Evolutionary conservation across 345 rosid genomes (phyloP), one percentile per base, ranked within the genome.

Genomic region (Physaria fendleri): DNA sequence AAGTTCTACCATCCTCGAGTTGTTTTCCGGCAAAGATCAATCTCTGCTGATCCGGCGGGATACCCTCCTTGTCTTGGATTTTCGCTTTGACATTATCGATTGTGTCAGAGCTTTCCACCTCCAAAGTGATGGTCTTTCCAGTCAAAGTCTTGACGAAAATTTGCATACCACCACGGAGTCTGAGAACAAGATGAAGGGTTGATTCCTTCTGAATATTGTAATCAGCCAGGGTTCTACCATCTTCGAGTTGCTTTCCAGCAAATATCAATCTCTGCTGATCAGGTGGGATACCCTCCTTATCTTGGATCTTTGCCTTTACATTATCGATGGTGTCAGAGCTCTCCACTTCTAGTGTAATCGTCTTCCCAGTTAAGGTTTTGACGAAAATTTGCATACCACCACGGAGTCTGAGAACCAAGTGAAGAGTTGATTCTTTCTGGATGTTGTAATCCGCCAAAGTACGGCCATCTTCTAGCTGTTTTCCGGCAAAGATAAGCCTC

Each of bases 1-100:
- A 29, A 2, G 78, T 75, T 0, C 75, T 37, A 0, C 75, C 78
- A 0, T 75, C 78, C 3, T 75, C 78, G 0, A 77, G 69, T 2
- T 77, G 81, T 46, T 77, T 77, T 1, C 81, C 81, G 0, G 81
- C 78, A 1, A 77, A 77, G 68, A 77, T 77, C 14, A 77, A 13
- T 1, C 81, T 24, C 53, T 77, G 81, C 68, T 77, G 81, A 63
- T 77, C 81, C 3, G 81, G 81, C 0, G 81, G 81, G 8, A 77
- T 77, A 0, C 81, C 81, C 1, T 77, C 81, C 9, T 77, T 77
- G n/a, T 77, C 81, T 1, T 77, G 81, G 37, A 77, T 77, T 6
- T 77, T 77, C 0, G 81, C 75, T 12, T 77, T 77, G 0, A 77
- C 78, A 24, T 77, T 77, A 50, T 77, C 81, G 0, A 77, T 74